These are phyloP conservation scores for Wickerhamiella azyma DNA, from an alignment of 805 yeast genomes.

Conservation along the genomic window DNA sequence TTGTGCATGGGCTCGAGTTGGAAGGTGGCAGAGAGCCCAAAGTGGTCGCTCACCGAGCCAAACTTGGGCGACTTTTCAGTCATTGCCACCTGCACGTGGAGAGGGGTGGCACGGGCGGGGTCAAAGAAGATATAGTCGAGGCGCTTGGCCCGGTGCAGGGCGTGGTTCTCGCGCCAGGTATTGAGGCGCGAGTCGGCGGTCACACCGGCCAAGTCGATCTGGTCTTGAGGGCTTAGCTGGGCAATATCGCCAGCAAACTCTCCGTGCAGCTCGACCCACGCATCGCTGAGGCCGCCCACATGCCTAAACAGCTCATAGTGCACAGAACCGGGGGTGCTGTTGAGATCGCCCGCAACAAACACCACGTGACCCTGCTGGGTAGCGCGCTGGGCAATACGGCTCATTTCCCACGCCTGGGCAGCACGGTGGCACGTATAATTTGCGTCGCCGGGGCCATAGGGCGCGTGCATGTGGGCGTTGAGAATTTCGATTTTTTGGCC, in stretches of 20 bases:
- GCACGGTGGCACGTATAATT: slow-evolving; percentile 83
- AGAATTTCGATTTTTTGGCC: slow-evolving; percentile 52
- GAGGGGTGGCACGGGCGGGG: slow-evolving; percentile 35
- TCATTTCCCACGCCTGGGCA: slow-evolving; percentile 92
- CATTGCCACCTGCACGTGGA: slow-evolving; percentile 58
- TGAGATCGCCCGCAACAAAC: slow-evolving; percentile 84
- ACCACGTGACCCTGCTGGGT: slow-evolving; percentile 69
- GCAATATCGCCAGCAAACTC: slow-evolving; percentile 31
- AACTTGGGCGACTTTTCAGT: slow-evolving; percentile 52
- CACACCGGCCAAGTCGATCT: slow-evolving; percentile 60
- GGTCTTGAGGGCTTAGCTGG: slow-evolving; percentile 40
- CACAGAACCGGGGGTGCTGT: slow-evolving; percentile 74
- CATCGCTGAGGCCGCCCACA: slow-evolving; percentile 58
- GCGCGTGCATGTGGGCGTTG: slow-evolving; percentile 96
- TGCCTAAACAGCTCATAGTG: slow-evolving; percentile 61
- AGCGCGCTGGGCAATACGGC: slow-evolving; percentile 48
- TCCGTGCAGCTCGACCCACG: slow-evolving; percentile 66
- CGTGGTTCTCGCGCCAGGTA: slow-evolving; percentile 58
- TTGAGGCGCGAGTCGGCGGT: slow-evolving; percentile 83
- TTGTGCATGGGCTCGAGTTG: slow-evolving; percentile 1
- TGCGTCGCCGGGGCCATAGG: slow-evolving; percentile 81
- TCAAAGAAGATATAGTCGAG: slow-evolving; percentile 83
- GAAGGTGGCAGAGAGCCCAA: slow-evolving; percentile 39
- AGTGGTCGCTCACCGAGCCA: slow-evolving; percentile 85
- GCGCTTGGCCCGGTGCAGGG: slow-evolving; percentile 62